These are phyloP conservation scores for Penicillium freii DNA, from an alignment of 2,329 filamentous ascomycete species.

Conservation along the genomic window DNA sequence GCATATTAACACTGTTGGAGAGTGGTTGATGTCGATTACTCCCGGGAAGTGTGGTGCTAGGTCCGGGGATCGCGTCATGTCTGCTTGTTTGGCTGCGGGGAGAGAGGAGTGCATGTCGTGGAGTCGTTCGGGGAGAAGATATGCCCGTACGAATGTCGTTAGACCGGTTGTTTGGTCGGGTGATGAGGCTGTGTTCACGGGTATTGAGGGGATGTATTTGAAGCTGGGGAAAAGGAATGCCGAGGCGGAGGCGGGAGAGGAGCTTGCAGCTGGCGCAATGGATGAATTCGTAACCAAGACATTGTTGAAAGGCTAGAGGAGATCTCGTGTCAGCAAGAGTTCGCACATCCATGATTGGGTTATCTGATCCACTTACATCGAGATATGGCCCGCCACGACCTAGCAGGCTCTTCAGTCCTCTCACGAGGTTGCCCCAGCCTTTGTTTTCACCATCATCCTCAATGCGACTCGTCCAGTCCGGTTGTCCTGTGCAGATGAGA, in stretches of 20 bases:
- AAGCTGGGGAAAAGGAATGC: slow-evolving; percentile 81
- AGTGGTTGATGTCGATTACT: slow-evolving; percentile 61
- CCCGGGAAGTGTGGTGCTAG: slow-evolving; percentile 54
- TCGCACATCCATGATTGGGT: neutral
- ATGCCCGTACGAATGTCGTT: slow-evolving; percentile 47
- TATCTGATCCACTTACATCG: slow-evolving; percentile 49
- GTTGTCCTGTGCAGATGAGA: slow-evolving; percentile 74
- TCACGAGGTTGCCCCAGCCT: slow-evolving; percentile 51
- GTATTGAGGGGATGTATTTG: slow-evolving; percentile 71
- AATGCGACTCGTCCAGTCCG: slow-evolving; percentile 80
- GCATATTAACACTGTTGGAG: slow-evolving; percentile 70
- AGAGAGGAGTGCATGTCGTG: slow-evolving; percentile 36
- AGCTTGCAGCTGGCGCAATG: slow-evolving; percentile 55
- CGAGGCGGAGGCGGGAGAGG: slow-evolving; percentile 44
- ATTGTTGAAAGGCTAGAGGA: slow-evolving; percentile 73
- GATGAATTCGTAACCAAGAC: slow-evolving; percentile 74
- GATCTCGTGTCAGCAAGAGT: slow-evolving; percentile 1
- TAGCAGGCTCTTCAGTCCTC: slow-evolving; percentile 67
- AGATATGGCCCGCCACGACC: slow-evolving; percentile 64
- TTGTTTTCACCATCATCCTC: slow-evolving; percentile 68
- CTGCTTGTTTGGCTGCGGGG: slow-evolving; percentile 26
- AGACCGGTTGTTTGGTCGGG: slow-evolving; percentile 27
- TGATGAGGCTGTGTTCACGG: slow-evolving; percentile 56
- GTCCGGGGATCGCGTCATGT: slow-evolving; percentile 50
- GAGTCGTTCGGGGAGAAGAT: slow-evolving; percentile 38